Conservation (phyloP, 139 green algal genomes). For the Gonium pectorale region DNA sequence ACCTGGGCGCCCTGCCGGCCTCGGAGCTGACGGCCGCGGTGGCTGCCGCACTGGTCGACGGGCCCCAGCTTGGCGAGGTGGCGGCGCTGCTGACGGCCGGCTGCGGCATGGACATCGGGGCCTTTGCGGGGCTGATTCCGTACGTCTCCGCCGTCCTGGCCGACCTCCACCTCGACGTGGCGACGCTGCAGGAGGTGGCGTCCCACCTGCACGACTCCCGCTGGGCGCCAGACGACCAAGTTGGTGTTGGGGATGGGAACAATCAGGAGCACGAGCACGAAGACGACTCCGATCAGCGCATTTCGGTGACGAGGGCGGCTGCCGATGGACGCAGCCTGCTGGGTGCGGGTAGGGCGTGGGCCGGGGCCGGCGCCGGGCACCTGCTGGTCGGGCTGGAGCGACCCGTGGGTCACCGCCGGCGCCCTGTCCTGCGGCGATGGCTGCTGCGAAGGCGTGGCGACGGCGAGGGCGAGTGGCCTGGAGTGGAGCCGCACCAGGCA, state of each 20-base stretch:
- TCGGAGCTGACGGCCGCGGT: not conserved
- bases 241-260: not conserved
- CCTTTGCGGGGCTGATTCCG: not conserved
- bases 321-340: too few species aligned
- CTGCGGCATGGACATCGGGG: not conserved
- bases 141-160: not conserved
- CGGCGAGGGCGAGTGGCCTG: too few species aligned
- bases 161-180: slow-evolving; percentile 1
- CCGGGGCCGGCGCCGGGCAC: too few species aligned
- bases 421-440: too few species aligned
- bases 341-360: too few species aligned
- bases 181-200: not conserved
- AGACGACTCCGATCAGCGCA: too few species aligned
- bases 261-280: not conserved
- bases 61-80: not conserved
- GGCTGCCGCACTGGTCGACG: not conserved
- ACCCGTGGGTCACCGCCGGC: too few species aligned
- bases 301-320: too few species aligned
- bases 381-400: too few species aligned
- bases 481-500: too few species aligned
- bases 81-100: not conserved
- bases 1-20: not conserved
- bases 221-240: not conserved
- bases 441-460: too few species aligned
- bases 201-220: not conserved